Percentiles rank a stretch among this genome's conserved stretches.
Conservation (phyloP, 1,284 basidiomycete genomes). For the Laetiporus sulphureus region DNA sequence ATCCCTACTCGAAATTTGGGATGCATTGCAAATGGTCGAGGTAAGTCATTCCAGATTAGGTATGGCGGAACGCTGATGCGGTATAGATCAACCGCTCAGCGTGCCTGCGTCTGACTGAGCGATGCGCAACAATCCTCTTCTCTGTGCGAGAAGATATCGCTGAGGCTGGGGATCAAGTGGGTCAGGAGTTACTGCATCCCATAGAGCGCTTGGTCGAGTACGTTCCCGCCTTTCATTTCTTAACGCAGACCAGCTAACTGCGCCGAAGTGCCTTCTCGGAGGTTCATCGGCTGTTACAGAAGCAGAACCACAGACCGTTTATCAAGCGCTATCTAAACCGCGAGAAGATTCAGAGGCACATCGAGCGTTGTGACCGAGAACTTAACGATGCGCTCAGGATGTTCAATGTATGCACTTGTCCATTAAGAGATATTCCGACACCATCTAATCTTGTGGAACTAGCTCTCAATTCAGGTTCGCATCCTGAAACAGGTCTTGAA, state of each 20-base stretch:
- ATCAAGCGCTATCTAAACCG: conserved; percentile 74
- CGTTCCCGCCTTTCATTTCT: conserved; percentile 16
- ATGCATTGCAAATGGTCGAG: conserved; percentile 51
- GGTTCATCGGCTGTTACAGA: conserved; percentile 48
- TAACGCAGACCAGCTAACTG: background rate
- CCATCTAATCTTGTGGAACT: conserved; percentile 1
- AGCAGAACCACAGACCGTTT: conserved; percentile 62
- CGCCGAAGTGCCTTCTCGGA: conserved; percentile 21
- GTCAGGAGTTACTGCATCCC: conserved; percentile 31
- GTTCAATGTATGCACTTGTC: conserved; percentile 6
- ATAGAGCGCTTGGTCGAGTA: conserved; percentile 45
- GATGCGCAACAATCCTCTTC: conserved; percentile 43
- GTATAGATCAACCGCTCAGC: conserved; percentile 47
- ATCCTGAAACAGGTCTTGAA: conserved; percentile 50
- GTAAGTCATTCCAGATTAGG: conserved; percentile 26
- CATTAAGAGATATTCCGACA: background rate
- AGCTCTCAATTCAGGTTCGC: conserved; percentile 51
- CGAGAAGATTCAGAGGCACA: conserved; percentile 57
- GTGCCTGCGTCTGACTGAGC: conserved; percentile 43
- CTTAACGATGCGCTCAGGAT: conserved; percentile 45
- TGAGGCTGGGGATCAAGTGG: conserved; percentile 32
- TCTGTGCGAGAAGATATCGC: conserved; percentile 39
- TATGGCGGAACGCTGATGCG: background rate
- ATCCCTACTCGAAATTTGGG: conserved; percentile 54
- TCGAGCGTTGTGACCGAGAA: conserved; percentile 44